Conservation (phyloP, 768 basidiomycete species). For the Xerocomus spinulosus region DNA sequence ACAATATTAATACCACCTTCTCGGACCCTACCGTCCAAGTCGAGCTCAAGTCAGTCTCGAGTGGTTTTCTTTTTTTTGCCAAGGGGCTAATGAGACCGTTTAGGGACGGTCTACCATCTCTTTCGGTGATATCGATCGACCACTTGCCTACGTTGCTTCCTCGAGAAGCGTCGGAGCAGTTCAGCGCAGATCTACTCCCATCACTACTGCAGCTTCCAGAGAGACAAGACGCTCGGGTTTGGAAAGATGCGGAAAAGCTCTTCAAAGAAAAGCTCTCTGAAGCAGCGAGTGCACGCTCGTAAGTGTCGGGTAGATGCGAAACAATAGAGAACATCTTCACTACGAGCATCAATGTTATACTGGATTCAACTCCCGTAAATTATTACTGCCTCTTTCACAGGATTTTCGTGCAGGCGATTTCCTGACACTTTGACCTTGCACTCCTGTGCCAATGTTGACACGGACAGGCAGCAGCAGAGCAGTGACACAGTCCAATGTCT, state of each 20-base stretch:
- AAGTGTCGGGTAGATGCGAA: not conserved
- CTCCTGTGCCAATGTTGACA: too few relatives aligned
- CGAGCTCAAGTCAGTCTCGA: conserved; percentile 61
- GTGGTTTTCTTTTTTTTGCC: not conserved
- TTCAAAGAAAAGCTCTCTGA: conserved; percentile 66
- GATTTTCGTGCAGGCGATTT: too few relatives aligned
- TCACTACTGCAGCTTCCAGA: conserved; percentile 75
- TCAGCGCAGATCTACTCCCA: conserved; percentile 82
- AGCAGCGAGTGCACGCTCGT: conserved; percentile 31
- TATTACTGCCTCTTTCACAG: too few relatives aligned
- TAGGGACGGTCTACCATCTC: conserved; percentile 58
- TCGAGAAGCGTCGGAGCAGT: conserved; percentile 95
- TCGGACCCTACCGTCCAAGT: conserved; percentile 87
- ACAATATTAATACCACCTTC: conserved; percentile 91
- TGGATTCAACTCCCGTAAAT: not conserved
- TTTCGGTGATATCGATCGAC: conserved; percentile 93
- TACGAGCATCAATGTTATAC: not conserved
- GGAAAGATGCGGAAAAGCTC: conserved; percentile 82
- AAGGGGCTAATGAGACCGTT: conserved; percentile 5
- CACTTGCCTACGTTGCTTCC: conserved; percentile 94
- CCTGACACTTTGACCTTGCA: too few relatives aligned
- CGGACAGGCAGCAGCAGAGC: too few relatives aligned
- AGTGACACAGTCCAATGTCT: too few relatives aligned
- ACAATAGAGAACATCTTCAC: not conserved
- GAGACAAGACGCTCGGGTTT: conserved; percentile 64